Evolutionary conservation across 192 early-diverging fungal genomes (phyloP), one percentile per base, ranked within the genome.

Genomic region (Martensiomyces pterosporus): DNA sequence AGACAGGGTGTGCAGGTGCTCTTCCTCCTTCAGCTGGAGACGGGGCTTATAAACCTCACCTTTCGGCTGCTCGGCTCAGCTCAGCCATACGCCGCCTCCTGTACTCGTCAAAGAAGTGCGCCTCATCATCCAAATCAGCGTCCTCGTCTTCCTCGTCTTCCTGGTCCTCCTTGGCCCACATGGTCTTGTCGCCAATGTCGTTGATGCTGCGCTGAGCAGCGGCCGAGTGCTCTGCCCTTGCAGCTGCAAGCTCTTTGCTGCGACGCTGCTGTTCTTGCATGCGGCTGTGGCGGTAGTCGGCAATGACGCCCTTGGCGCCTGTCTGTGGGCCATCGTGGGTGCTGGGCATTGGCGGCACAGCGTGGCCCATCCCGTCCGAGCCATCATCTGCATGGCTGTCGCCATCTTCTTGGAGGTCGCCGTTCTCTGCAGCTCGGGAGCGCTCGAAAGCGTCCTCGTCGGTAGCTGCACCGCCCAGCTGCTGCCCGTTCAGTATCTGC

Each of bases 221-320:
- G 4, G 14, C 45, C 17, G 52, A 33, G 13, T 53, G 53, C 17
- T 32, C 53, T 4, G 52, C 44, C 7, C 42, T 24, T 7, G 17
- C 46, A 1, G 37, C 46, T 1, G 40, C 41, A 9, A 35, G 26
- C 13, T 55, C 39, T 32, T 41, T 23, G 3, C 43, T 34, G 36
- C 35, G 51, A 9, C 41, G 42, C 38, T 37, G 41, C 1, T 16
- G 23, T 34, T 61, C 49, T 39, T 47, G 41, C 24, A 45, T 38
- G 19, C 33, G 44, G 23, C 22, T 44, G 14, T 74, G 58, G 12
- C 42, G 49, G 47, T 66, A 74, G 55, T 74, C 70, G 9, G 70
- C 70, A 1, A 74, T 19, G 7, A 74, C 63, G 9, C 70, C 63
- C 42, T 66, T 65, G 43, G 57, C 63, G 16, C 70, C 70, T 33